A percentile compares a stretch with the other conserved stretches of the same genome.
phyloP scores from a whole-genome alignment of 495 filamentous ascomycete species.

The Bombardia bombarda region DNA sequence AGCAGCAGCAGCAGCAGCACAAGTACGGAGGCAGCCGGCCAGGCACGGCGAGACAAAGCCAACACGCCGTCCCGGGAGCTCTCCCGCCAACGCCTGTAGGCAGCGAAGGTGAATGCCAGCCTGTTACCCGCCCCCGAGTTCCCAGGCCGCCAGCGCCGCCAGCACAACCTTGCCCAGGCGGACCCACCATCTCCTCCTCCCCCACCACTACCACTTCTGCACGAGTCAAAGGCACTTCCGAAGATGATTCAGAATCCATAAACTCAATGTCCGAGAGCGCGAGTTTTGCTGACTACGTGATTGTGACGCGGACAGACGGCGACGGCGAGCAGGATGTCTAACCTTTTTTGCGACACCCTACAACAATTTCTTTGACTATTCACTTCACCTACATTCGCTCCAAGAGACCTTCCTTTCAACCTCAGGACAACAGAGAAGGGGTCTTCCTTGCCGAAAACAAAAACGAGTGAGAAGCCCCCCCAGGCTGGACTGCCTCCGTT shows the following conservation, averaged over 20 bases:
- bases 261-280: conserved; percentile 20
- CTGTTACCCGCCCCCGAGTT: conserved; percentile 19
- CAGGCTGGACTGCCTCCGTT: too few relatives aligned
- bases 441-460: too few relatives aligned
- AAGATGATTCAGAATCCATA: conserved; percentile 16
- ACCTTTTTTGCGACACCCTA: not conserved
- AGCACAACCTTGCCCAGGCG: not conserved
- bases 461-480: too few relatives aligned
- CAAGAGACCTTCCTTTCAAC: too few relatives aligned
- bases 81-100: conserved; percentile 48
- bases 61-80: conserved; percentile 39
- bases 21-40: conserved; percentile 28
- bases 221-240: conserved; percentile 1
- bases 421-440: too few relatives aligned
- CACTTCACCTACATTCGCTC: not conserved
- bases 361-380: not conserved
- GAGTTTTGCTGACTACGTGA: conserved; percentile 28
- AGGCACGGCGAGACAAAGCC: conserved; percentile 32
- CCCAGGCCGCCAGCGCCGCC: conserved; percentile 4
- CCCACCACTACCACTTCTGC: conserved; percentile 3
- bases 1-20: conserved; percentile 17
- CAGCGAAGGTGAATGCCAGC: conserved; percentile 52
- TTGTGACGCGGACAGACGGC: conserved; percentile 26
- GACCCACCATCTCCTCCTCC: not conserved
- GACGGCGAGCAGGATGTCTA: conserved; percentile 28